Percentiles rank a stretch among this genome's conserved stretches.
phyloP scores from a whole-genome alignment of 805 yeast genomes.

The Ogataea henricii region DNA sequence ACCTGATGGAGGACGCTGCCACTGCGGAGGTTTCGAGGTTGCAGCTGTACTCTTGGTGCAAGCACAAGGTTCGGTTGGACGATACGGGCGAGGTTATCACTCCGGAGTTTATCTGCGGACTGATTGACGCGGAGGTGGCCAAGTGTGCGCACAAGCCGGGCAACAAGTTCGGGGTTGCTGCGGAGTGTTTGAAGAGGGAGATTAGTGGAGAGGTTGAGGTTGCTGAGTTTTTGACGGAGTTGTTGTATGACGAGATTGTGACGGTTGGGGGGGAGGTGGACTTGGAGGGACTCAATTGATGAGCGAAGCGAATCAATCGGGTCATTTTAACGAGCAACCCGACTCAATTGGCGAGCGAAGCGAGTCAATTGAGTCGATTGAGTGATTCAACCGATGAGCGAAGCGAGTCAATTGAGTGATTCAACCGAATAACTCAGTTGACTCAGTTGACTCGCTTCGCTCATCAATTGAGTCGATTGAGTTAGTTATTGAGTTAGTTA shows the following conservation, averaged over 20 bases:
- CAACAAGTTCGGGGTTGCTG: constrained; percentile 70
- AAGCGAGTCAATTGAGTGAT: too few species aligned
- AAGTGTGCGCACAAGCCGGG: constrained; percentile 55
- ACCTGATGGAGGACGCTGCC: constrained; percentile 88
- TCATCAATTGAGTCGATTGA: too few species aligned
- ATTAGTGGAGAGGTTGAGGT: constrained; percentile 65
- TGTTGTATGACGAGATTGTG: constrained; percentile 72
- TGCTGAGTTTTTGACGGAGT: constrained; percentile 75
- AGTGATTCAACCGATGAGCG: too few species aligned
- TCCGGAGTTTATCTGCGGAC: constrained; percentile 55
- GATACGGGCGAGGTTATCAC: constrained; percentile 62
- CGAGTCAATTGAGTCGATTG: too few species aligned
- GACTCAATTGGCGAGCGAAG: too few species aligned
- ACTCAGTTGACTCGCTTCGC: too few species aligned
- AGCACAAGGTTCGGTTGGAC: constrained; percentile 60
- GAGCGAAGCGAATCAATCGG: background rate
- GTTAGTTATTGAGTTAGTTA: too few species aligned
- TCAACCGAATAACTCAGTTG: too few species aligned
- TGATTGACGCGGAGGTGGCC: constrained; percentile 63
- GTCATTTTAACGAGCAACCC: too few species aligned
- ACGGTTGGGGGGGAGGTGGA: constrained; percentile 42
- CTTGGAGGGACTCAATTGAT: constrained; percentile 31
- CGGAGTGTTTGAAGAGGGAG: constrained; percentile 70
- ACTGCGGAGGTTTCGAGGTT: constrained; percentile 86
- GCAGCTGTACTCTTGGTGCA: constrained; percentile 83